Evolutionary conservation across 192 early-diverging fungal genomes (phyloP), one percentile per base, ranked within the genome.

Genomic region (Coemansia sp.): DNA sequence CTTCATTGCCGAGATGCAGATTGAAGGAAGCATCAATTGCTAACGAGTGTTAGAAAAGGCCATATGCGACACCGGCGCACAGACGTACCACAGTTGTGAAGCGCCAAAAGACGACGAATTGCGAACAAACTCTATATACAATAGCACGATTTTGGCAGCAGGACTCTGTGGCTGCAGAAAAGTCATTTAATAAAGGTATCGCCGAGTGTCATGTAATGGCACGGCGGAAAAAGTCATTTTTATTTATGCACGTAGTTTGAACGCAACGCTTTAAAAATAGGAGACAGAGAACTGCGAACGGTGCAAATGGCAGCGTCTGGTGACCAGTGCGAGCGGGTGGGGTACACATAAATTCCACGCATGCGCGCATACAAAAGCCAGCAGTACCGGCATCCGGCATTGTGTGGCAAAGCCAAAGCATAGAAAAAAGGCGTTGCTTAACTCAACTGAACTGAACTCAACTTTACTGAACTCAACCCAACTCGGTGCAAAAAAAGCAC

Each of bases 81-180:
- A 29, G 22, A 80, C 28, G 54, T 10, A 1, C 40, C 28, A 25
- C 3, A 24, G 33, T 32, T 43, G 12, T 8, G 56, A 29, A 12
- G 32, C 28, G 30, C 31, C 73, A 21, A 81, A 84, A 47, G 78
- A 89, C 0, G 92, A 94, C 28, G 87, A 89, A 50, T 83, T 86
- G 57, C 82, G 96, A 31, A 78, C 94, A 64, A 92, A 92, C 83
- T 85, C 10, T 98, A 92, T 75, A 89, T 87, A 24, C 85, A 87
- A 65, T 98, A 93, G 95, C 75, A 96, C 46, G 94, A 98, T 22
- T 54, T 68, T 24, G 61, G 64, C 22, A 40, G 58, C 46, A 28
- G 29, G 22, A 18, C 6, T 2, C 23, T 50, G 11, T 12, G 1
- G 30, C 30, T 6, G 8, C 8, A 8, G 30, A 31, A 31, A n/a